Base-by-base conservation (phyloP, 305 asterid genomes). In the Striga hermonthica region DNA sequence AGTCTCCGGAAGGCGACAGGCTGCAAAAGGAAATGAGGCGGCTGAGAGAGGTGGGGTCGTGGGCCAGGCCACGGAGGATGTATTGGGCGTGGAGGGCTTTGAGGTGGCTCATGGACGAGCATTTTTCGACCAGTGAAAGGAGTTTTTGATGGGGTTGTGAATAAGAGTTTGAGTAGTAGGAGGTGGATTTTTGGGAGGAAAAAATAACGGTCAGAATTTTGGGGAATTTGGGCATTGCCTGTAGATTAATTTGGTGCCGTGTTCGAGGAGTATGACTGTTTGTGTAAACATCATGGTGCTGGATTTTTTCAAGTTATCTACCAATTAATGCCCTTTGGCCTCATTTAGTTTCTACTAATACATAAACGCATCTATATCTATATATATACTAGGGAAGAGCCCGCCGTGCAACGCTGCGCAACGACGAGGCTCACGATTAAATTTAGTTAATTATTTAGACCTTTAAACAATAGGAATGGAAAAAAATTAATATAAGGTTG, bases 11-110 rank as follows among this genome's bases (percentile, higher is more conserved):
- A 13, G 81, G 38, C 1, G 86, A 80, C 0, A 85, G 76, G 0
- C 82, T 87, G 6, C 71, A 74, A 62, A 82, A 74, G 28, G 86
- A 83, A 59, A 91, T 74, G 64, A 86, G 91, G 59, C 80, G 87
- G 91, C 95, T 82, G 70, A 86, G 74, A 4, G 85, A 76, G 63
- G 76, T 68, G 56, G 76, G 31, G 75, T 85, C 82, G 64, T 57
- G 75, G 66, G 78, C 68, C 70, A 83, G 76, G 62, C 95, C 95
- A 9, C 78, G 80, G 37, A 80, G 75, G 76, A 81, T 80, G 74
- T 85, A 81, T 68, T 82, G 82, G 74, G 84, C 90, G 63, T 85
- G 95, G 60, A 86, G 78, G 66, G 78, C n/a, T 79, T 81, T 86
- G 71, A 91, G 72, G 56, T 87, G 87, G 49, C 65, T 12, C 81